Percentiles rank a stretch among this genome's conserved stretches.
These are phyloP conservation scores for Dactylellina haptotyla DNA, from an alignment of 2,329 filamentous ascomycete species.

Conservation along the genomic window DNA sequence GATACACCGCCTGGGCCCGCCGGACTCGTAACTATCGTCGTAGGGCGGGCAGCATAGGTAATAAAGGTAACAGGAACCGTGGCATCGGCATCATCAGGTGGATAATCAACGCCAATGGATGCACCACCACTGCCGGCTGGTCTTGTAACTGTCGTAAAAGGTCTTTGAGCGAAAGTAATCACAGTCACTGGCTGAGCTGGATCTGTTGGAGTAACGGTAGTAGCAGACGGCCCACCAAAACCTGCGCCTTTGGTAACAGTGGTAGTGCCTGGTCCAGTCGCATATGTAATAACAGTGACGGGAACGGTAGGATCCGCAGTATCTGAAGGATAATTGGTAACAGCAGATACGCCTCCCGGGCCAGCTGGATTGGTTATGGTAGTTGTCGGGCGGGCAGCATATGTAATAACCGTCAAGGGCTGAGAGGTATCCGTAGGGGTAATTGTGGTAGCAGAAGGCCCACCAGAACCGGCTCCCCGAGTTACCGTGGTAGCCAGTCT, in stretches of 20 bases:
- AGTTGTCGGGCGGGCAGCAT: background rate
- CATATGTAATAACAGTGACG: background rate
- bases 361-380: background rate
- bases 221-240: no score
- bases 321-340: slow-evolving; percentile 7
- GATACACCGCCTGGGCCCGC: background rate
- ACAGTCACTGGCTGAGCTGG: background rate
- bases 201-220: no score
- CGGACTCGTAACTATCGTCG: no score
- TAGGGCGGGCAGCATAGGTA: no score
- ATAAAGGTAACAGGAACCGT: background rate
- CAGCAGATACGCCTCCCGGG: background rate
- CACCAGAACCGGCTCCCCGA: no score
- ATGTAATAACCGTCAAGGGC: background rate
- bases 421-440: no score
- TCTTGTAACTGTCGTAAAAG: background rate
- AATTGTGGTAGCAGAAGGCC: no score
- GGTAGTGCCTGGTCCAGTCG: no score
- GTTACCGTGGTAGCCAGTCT: no score
- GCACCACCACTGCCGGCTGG: background rate
- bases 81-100: background rate
- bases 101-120: no score
- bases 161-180: background rate
- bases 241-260: no score
- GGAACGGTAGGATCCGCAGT: background rate